phyloP scores from a whole-genome alignment of 371 early-diverging fungal species.

The Mycotypha africana region DNA sequence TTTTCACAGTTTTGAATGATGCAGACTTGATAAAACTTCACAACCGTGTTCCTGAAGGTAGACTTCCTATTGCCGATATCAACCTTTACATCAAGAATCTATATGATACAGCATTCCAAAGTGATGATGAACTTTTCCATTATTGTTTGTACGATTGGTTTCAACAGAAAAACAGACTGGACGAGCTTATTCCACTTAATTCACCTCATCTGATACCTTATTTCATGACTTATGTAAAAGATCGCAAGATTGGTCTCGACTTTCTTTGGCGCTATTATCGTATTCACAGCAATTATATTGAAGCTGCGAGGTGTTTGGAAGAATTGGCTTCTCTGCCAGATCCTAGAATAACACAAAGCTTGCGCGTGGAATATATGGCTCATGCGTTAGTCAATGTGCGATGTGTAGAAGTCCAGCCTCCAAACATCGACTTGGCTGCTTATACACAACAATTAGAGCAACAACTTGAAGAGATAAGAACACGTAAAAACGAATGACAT shows the following conservation, averaged over 20 bases:
- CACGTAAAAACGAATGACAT: no score
- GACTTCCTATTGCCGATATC: not conserved
- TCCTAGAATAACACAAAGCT: slow-evolving; percentile 30
- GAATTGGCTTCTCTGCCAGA: slow-evolving; percentile 47
- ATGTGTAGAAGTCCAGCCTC: slow-evolving; percentile 23
- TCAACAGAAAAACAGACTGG: slow-evolving; percentile 29
- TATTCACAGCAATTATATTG: slow-evolving; percentile 51
- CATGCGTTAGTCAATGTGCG: slow-evolving; percentile 69
- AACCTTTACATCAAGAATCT: slow-evolving; percentile 13
- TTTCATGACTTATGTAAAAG: slow-evolving; percentile 48
- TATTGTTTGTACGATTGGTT: slow-evolving; percentile 68
- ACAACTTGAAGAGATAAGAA: no score
- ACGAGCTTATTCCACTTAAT: slow-evolving; percentile 23
- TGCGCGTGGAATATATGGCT: slow-evolving; percentile 66
- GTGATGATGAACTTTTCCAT: slow-evolving; percentile 64
- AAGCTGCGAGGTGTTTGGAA: slow-evolving; percentile 63
- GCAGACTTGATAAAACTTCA: slow-evolving; percentile 22
- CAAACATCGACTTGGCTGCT: no score
- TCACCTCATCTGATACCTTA: slow-evolving; percentile 66
- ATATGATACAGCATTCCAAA: slow-evolving; percentile 33
- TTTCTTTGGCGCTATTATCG: slow-evolving; percentile 77
- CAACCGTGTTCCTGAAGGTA: not conserved
- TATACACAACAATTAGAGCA: no score
- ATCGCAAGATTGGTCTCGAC: slow-evolving; percentile 43
- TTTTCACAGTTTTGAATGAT: slow-evolving; percentile 15